Conservation (phyloP, 2,329 filamentous ascomycete species). For the Neophaeococcomyces aloes region DNA sequence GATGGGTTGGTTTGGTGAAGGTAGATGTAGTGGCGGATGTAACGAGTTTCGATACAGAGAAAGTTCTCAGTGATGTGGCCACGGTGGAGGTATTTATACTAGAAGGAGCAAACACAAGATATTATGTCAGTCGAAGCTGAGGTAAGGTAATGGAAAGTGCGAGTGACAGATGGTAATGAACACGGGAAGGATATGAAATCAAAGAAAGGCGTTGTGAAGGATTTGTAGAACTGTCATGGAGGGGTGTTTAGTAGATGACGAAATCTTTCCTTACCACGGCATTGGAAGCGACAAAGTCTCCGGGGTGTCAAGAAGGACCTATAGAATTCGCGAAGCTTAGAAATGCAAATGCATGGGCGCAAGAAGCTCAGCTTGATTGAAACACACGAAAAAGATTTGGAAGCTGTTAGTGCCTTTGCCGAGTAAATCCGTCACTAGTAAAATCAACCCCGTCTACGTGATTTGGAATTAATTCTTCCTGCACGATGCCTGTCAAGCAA, state of each 20-base stretch:
- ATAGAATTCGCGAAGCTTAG: constrained; percentile 5
- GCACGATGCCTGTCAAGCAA: background rate
- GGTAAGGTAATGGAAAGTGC: constrained; percentile 7
- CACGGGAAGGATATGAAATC: constrained; percentile 2
- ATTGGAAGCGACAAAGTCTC: background rate
- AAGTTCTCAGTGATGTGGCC: constrained; percentile 17
- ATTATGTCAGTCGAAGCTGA: constrained; percentile 3
- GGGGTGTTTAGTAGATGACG: constrained; percentile 4
- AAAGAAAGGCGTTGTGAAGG: constrained; percentile 1
- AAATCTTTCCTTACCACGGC: background rate
- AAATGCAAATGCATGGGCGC: constrained; percentile 6
- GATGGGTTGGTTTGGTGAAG: background rate
- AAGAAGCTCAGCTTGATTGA: too few relatives aligned
- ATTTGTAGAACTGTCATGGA: constrained; percentile 4
- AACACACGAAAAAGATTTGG: constrained; percentile 3
- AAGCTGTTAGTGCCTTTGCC: constrained; percentile 5
- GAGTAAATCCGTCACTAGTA: background rate
- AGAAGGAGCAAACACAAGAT: constrained; percentile 12
- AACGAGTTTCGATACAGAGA: constrained; percentile 12
- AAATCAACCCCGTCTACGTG: background rate
- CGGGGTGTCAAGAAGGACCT: background rate
- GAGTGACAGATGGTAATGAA: constrained; percentile 6
- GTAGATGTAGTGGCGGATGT: constrained; percentile 10
- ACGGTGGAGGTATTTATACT: constrained; percentile 24
- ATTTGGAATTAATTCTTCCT: constrained; percentile 3